These are phyloP conservation scores for Tilletia indica DNA, from an alignment of 1,284 basidiomycete genomes.

Conservation along the genomic window DNA sequence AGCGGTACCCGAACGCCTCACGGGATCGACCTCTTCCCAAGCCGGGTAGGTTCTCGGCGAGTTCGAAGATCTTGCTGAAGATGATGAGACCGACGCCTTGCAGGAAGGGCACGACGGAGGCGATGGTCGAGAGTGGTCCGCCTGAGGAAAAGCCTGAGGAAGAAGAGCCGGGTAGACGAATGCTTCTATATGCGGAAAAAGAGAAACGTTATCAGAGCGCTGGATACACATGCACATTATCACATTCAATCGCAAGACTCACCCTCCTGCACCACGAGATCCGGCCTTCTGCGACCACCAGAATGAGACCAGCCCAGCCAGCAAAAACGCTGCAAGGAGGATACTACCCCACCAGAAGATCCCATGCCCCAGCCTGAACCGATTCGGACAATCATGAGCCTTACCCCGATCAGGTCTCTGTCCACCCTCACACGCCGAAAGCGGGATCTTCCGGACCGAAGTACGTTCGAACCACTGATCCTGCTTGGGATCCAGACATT, in stretches of 20 bases:
- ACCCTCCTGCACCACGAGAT: conserved; percentile 62
- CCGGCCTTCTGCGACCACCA: conserved; percentile 67
- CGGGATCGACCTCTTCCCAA: conserved; percentile 25
- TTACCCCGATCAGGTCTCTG: conserved; percentile 44
- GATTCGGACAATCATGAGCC: conserved; percentile 39
- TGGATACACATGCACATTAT: too few species aligned
- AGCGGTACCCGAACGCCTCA: conserved; percentile 43
- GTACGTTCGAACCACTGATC: conserved; percentile 55
- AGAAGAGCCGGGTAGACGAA: conserved; percentile 11
- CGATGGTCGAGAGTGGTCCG: conserved; percentile 25
- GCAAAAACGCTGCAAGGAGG: conserved; percentile 35
- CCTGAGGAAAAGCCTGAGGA: conserved; percentile 5
- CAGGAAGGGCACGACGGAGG: conserved; percentile 33
- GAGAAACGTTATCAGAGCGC: too few species aligned
- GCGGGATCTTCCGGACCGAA: conserved; percentile 47
- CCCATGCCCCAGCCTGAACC: conserved; percentile 33
- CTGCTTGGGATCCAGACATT: conserved; percentile 40
- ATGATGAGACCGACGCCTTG: conserved; percentile 30
- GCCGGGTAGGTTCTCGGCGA: conserved; percentile 37
- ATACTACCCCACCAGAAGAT: conserved; percentile 50
- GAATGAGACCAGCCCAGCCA: conserved; percentile 39
- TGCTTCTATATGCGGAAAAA: neutral
- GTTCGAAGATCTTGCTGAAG: conserved; percentile 30
- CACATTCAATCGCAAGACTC: conserved; percentile 67
- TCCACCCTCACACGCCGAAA: conserved; percentile 48